Conservation (phyloP, 2,329 filamentous ascomycete species). For the Diaporthe ampelina region DNA sequence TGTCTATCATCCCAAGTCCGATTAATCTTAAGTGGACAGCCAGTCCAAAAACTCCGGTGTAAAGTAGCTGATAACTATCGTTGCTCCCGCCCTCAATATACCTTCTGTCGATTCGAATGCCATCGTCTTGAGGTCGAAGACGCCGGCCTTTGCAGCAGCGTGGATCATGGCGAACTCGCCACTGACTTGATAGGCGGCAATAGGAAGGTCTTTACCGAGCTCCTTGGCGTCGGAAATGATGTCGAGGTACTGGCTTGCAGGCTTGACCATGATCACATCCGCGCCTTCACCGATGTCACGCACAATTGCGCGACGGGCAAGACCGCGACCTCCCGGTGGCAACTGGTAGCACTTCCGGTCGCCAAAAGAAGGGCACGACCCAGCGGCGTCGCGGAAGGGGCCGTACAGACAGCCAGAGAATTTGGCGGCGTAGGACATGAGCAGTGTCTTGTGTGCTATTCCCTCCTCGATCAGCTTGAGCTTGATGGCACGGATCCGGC, state of each 20-base stretch:
- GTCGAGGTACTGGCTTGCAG: slow-evolving; percentile 93
- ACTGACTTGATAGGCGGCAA: slow-evolving; percentile 97
- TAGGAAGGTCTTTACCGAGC: slow-evolving; percentile 88
- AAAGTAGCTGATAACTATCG: slow-evolving; percentile 95
- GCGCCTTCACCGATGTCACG: slow-evolving; percentile 94
- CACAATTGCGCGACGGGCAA: slow-evolving; percentile 90
- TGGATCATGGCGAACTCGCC: slow-evolving; percentile 99
- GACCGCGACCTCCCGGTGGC: slow-evolving; percentile 89
- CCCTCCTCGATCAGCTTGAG: slow-evolving; percentile 96
- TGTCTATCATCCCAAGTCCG: slow-evolving; percentile 24
- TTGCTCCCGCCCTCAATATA: slow-evolving; percentile 92
- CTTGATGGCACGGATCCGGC: slow-evolving; percentile 97
- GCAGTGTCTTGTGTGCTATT: slow-evolving; percentile 88
- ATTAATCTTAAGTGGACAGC: slow-evolving; percentile 64
- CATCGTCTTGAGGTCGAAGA: slow-evolving; percentile 95
- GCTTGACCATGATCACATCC: slow-evolving; percentile 99
- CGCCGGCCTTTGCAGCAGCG: slow-evolving; percentile 93
- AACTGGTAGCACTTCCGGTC: slow-evolving; percentile 98
- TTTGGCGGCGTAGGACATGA: slow-evolving; percentile 99
- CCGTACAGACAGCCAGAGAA: slow-evolving; percentile 98
- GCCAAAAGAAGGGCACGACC: slow-evolving; percentile 90
- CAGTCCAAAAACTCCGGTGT: slow-evolving; percentile 83
- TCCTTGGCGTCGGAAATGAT: slow-evolving; percentile 99
- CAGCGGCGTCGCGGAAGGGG: slow-evolving; percentile 96
- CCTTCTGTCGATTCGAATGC: slow-evolving; percentile 95